Evolutionary conservation across 257 asterid species (phyloP).

Genomic region (Buddleja alternifolia): DNA sequence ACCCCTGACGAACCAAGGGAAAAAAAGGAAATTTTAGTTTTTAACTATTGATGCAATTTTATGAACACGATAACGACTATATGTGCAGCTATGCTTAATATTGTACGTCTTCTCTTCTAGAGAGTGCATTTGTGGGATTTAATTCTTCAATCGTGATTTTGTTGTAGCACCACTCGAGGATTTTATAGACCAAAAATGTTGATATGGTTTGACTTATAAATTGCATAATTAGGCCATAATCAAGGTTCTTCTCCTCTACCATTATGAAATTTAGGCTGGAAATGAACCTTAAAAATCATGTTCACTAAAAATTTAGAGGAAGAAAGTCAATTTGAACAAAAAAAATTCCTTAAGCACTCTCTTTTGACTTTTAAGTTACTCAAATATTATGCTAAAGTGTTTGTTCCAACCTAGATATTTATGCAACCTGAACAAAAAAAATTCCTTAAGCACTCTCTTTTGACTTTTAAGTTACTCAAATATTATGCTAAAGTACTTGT

Average conservation of each 20-base stretch:
- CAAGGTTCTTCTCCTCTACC: neutral
- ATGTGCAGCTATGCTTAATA: neutral
- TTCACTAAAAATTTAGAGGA: neutral
- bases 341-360: neutral
- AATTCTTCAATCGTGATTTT: slow-evolving; percentile 4
- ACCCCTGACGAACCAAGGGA: too few relatives aligned
- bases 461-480: slow-evolving; percentile 5
- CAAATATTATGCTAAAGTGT: too few relatives aligned
- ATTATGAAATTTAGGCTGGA: neutral
- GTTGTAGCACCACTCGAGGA: neutral
- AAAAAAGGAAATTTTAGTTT: neutral
- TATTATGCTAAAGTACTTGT: too few relatives aligned
- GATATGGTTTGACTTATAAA: slow-evolving; percentile 4
- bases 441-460: neutral
- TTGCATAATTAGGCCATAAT: neutral
- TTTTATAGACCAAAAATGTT: neutral
- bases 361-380: slow-evolving; percentile 1
- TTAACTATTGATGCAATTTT: neutral
- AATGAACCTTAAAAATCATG: neutral
- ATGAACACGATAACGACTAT: neutral
- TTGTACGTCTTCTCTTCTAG: slow-evolving; percentile 8
- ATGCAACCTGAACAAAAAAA: neutral
- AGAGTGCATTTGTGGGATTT: neutral
- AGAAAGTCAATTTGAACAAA: neutral
- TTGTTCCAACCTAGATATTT: too few relatives aligned